Evolutionary conservation across 129 eudicot species (phyloP), one percentile per base, ranked within the genome.

Genomic region (Chrysanthemum lavandulifolium): DNA sequence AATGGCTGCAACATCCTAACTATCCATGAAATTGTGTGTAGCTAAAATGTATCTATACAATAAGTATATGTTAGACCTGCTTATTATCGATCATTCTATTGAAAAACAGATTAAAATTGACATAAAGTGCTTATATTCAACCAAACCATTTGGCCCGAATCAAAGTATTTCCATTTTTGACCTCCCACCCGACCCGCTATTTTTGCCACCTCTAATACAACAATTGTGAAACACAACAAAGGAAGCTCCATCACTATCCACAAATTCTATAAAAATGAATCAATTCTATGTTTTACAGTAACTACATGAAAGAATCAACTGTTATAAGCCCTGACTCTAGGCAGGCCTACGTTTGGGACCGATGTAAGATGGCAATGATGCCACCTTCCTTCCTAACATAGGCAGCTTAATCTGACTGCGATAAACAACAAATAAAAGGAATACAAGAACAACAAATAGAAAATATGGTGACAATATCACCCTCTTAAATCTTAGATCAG

Each of bases 401-500:
- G 97, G 97, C 80, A 92, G 70, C 91, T 88, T 92, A 67, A 92
- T 76, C 80, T 92, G 96, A 61, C 83, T 73, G 47, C 53, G 56
- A 74, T 92, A 88, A 73, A 92, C 96, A 49, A 80, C 64, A 12
- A 82, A 78, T n/a, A 88, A 50, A 62, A 88, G 80, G 45, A 54
- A 66, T 65, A 66, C 73, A 53, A 92, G 91, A 65, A 92, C 19
- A 77, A 81, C 55, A 77, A 88, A 88, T n/a, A 84, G 13, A 71
- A 81, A 58, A 55, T 79, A 47, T 0, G 91, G 88, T 19, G 91
- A 92, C 10, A 76, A 69, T 27, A 82, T 43, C 29, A 81, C 65
- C 72, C 79, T 60, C 47, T 59, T 73, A 63, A 68, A 51, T 69
- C 82, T 75, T 47, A 76, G 16, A 16, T 60, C 12, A 7, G 59